Percentiles rank a stretch among this genome's conserved stretches.
phyloP scores from a whole-genome alignment of 129 eudicot genomes.

The Pittosporum tobira region DNA sequence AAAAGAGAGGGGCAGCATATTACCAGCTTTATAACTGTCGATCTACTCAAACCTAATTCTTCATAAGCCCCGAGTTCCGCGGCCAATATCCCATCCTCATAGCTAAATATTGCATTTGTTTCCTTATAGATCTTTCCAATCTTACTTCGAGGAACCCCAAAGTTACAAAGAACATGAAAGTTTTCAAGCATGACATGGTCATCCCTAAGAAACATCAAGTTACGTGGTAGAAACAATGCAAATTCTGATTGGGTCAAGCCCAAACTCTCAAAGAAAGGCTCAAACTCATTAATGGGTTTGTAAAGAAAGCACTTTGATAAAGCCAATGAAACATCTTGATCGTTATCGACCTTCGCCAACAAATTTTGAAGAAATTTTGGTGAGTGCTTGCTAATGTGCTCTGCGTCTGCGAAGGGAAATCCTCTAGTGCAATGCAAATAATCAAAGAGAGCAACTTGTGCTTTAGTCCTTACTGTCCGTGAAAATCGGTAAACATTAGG shows the following conservation, averaged over 20 bases:
- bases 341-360: constrained; percentile 46
- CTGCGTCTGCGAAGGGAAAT: constrained; percentile 52
- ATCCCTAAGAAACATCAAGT: constrained; percentile 54
- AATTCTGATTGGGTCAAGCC: constrained; percentile 41
- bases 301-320: constrained; percentile 54
- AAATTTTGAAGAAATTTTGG: constrained; percentile 46
- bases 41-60: constrained; percentile 41
- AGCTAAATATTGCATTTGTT: constrained; percentile 47
- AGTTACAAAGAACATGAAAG: constrained; percentile 53
- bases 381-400: constrained; percentile 68
- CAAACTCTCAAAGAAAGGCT: constrained; percentile 75
- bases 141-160: constrained; percentile 55
- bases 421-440: constrained; percentile 71
- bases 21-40: constrained; percentile 48
- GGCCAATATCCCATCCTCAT: constrained; percentile 34
- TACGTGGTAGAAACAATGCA: constrained; percentile 42
- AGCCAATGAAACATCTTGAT: constrained; percentile 44
- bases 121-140: constrained; percentile 56
- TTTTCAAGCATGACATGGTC: constrained; percentile 52
- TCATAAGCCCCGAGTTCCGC: constrained; percentile 53
- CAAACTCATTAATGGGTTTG: constrained; percentile 69
- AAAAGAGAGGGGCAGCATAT: constrained; percentile 57
- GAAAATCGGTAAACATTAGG: constrained; percentile 24
- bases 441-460: constrained; percentile 66
- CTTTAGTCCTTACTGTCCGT: constrained; percentile 45